These are phyloP conservation scores for Peronosclerospora sorghi DNA, from an alignment of 352 stramenopile genomes.

Conservation along the genomic window DNA sequence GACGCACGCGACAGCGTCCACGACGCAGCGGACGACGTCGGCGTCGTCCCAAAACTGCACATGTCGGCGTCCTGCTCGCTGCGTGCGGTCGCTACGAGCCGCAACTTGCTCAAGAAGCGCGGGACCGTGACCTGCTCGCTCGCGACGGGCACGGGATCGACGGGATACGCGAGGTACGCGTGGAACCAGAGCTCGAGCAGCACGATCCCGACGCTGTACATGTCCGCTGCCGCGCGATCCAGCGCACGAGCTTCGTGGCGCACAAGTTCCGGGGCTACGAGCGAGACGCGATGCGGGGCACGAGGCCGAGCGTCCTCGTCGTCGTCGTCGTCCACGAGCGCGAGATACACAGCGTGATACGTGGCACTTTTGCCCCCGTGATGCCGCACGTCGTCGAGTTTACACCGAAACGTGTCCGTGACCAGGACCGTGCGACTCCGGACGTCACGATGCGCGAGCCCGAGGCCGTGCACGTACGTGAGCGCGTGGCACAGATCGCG, in stretches of 20 bases:
- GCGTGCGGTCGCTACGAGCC: conserved; percentile 22
- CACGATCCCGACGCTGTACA: conserved; percentile 49
- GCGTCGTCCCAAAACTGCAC: conserved; percentile 32
- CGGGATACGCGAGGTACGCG: conserved; percentile 27
- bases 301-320: conserved; percentile 27
- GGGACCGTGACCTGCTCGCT: no score
- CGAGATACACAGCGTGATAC: neutral
- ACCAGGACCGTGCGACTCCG: no score
- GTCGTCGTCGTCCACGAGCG: conserved; percentile 17
- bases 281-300: conserved; percentile 17
- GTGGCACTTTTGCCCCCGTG: no score
- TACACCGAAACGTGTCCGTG: no score
- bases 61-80: conserved; percentile 22
- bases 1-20: conserved; percentile 21
- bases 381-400: no score
- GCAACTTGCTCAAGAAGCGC: conserved; percentile 49
- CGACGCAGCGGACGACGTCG: conserved; percentile 25
- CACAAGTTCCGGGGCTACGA: conserved; percentile 41
- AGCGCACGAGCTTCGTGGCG: no score
- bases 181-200: conserved; percentile 51
- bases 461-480: no score
- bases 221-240: conserved; percentile 35
- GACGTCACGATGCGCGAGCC: no score
- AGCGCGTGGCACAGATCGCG: no score
- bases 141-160: no score